Conservation (phyloP, 805 yeast genomes). For the Candida rishiriensis region DNA sequence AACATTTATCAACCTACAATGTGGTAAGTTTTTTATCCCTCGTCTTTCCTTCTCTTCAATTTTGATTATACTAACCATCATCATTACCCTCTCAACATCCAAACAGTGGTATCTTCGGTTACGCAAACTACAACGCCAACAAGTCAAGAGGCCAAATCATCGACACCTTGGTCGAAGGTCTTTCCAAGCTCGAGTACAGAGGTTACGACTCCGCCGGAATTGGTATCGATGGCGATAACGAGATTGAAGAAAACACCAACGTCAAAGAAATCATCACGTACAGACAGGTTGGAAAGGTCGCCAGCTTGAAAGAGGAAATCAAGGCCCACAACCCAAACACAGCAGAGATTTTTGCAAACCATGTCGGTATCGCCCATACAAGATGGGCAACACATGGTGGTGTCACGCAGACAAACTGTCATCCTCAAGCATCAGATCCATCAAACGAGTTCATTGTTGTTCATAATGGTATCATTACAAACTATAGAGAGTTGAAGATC, state of each 20-base stretch:
- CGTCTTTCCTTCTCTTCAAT: not conserved
- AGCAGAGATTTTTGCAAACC: constrained; percentile 66
- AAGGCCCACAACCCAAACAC: constrained; percentile 47
- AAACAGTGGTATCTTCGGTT: constrained; percentile 93
- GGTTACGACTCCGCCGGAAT: constrained; percentile 98
- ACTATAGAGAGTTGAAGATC: constrained; percentile 85
- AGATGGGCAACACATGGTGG: constrained; percentile 99
- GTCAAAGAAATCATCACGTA: constrained; percentile 65
- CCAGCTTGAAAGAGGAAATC: constrained; percentile 67
- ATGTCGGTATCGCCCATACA: constrained; percentile 97
- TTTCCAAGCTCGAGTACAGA: constrained; percentile 85
- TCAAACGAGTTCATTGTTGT: constrained; percentile 83
- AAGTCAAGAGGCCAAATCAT: constrained; percentile 89
- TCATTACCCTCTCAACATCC: not conserved
- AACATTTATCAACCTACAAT: no score
- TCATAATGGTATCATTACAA: constrained; percentile 97
- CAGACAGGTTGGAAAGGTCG: constrained; percentile 91
- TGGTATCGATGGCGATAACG: constrained; percentile 85
- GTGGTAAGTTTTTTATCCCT: no score
- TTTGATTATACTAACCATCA: constrained; percentile 1
- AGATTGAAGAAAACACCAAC: constrained; percentile 24
- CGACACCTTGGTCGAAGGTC: constrained; percentile 82
- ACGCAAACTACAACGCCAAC: constrained; percentile 91
- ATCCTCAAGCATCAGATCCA: constrained; percentile 90
- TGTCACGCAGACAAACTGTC: constrained; percentile 82